Conservation (phyloP, 2,329 filamentous ascomycete genomes). For the Diaporthe sp. region DNA sequence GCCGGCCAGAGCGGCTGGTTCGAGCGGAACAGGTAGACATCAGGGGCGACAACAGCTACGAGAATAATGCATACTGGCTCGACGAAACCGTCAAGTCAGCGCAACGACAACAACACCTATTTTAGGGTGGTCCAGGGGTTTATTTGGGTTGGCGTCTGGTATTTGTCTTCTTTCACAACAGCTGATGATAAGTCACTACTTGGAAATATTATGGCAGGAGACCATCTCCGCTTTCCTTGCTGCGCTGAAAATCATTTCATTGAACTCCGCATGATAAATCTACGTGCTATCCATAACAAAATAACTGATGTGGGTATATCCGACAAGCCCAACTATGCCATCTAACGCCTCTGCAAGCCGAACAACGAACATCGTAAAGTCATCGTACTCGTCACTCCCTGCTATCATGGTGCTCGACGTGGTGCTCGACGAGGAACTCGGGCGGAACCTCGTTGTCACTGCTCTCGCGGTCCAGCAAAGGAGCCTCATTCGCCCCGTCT, state of each 20-base stretch:
- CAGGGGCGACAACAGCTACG: not conserved
- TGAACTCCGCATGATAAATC: not conserved
- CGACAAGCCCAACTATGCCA: not conserved
- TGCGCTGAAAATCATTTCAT: not conserved
- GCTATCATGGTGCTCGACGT: slow-evolving; percentile 55
- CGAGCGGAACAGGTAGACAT: slow-evolving; percentile 82
- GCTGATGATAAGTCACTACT: not conserved
- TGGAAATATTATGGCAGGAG: slow-evolving; percentile 7
- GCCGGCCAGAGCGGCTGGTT: slow-evolving; percentile 92
- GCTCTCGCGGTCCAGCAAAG: slow-evolving; percentile 46
- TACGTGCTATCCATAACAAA: not conserved
- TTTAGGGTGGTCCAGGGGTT: not conserved
- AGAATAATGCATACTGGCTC: not conserved
- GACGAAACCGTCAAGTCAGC: not conserved
- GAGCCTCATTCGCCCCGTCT: not conserved
- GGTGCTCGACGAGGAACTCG: slow-evolving; percentile 66
- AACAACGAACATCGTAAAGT: not conserved
- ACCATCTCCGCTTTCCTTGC: slow-evolving; percentile 11
- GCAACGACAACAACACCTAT: not conserved
- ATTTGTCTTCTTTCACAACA: not conserved
- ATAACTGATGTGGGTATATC: slow-evolving; percentile 29
- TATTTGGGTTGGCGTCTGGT: slow-evolving; percentile 22
- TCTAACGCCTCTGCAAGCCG: not conserved
- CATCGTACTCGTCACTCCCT: slow-evolving; percentile 32
- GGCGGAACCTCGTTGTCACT: slow-evolving; percentile 65